These are phyloP conservation scores for Tylopilus sp. DNA, from an alignment of 1,284 basidiomycete species.

Conservation along the genomic window DNA sequence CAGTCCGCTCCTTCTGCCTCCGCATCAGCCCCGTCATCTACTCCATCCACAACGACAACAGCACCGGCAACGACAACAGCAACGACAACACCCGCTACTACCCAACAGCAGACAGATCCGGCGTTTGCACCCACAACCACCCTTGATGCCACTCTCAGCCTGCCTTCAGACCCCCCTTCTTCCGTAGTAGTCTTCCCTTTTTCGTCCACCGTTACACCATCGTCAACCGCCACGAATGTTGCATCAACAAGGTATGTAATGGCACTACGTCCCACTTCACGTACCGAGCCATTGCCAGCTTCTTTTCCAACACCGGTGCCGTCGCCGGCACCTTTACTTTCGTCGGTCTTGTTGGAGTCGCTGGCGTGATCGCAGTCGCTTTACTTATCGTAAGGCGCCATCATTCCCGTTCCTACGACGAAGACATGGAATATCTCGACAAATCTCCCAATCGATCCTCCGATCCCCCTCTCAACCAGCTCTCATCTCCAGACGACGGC, in stretches of 20 bases:
- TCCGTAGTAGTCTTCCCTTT: neutral
- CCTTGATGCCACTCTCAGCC: neutral
- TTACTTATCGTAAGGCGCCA: constrained; percentile 29
- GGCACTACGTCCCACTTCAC: neutral
- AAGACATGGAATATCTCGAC: constrained; percentile 32
- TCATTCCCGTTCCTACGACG: constrained; percentile 19
- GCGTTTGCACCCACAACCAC: constrained; percentile 4
- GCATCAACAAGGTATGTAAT: constrained; percentile 23
- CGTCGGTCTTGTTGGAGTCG: constrained; percentile 33
- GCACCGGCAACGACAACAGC: no score
- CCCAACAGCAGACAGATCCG: constrained; percentile 3
- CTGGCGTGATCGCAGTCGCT: constrained; percentile 24
- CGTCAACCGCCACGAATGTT: constrained; percentile 17
- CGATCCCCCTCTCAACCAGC: constrained; percentile 12
- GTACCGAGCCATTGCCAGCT: constrained; percentile 30
- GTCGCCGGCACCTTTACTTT: constrained; percentile 47
- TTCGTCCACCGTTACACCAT: constrained; percentile 3
- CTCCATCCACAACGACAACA: neutral
- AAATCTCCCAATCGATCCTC: constrained; percentile 14
- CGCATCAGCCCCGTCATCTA: neutral
- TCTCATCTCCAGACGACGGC: constrained; percentile 15
- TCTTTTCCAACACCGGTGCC: constrained; percentile 45
- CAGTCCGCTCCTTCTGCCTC: constrained; percentile 1
- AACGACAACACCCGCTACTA: neutral
- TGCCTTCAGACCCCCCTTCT: neutral